Percentiles rank a stretch among this genome's conserved stretches.
Conservation (phyloP, 1,284 basidiomycete genomes). For the Hemileccinum hortonii region DNA sequence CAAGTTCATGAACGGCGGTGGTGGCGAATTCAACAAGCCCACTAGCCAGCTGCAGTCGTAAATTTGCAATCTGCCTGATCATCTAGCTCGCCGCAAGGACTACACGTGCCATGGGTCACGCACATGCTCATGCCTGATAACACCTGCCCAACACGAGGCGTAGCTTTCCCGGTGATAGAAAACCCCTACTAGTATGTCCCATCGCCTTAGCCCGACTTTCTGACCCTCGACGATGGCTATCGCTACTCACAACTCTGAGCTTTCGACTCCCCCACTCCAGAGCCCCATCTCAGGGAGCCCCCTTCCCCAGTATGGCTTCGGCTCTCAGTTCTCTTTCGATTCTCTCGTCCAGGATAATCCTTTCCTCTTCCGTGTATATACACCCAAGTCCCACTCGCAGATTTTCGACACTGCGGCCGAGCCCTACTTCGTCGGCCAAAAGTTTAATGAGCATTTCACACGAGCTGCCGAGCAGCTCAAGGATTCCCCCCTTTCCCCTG, state of each 20-base stretch:
- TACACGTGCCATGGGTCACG: constrained; percentile 27
- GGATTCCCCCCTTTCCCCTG: constrained; percentile 22
- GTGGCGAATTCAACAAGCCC: neutral
- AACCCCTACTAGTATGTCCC: constrained; percentile 13
- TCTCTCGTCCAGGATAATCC: constrained; percentile 59
- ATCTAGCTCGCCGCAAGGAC: constrained; percentile 3
- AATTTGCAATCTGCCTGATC: neutral
- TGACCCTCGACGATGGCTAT: constrained; percentile 26
- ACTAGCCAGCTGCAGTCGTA: neutral
- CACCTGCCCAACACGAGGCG: constrained; percentile 35
- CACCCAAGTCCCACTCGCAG: constrained; percentile 59
- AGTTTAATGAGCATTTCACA: constrained; percentile 53
- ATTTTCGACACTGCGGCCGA: constrained; percentile 49
- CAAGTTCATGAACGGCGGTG: neutral
- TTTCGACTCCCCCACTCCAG: constrained; percentile 18
- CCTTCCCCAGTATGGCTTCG: constrained; percentile 73
- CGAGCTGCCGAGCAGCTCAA: constrained; percentile 41
- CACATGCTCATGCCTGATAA: constrained; percentile 26
- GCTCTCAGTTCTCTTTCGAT: constrained; percentile 58
- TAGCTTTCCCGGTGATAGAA: constrained; percentile 25
- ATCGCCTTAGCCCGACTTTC: constrained; percentile 8
- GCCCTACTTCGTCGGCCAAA: constrained; percentile 62
- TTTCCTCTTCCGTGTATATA: constrained; percentile 76
- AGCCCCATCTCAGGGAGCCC: constrained; percentile 24
- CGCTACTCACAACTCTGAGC: constrained; percentile 15